Evolutionary conservation across 495 filamentous ascomycete species (phyloP), one percentile per base, ranked within the genome.

Genomic region (Letharia lupina): DNA sequence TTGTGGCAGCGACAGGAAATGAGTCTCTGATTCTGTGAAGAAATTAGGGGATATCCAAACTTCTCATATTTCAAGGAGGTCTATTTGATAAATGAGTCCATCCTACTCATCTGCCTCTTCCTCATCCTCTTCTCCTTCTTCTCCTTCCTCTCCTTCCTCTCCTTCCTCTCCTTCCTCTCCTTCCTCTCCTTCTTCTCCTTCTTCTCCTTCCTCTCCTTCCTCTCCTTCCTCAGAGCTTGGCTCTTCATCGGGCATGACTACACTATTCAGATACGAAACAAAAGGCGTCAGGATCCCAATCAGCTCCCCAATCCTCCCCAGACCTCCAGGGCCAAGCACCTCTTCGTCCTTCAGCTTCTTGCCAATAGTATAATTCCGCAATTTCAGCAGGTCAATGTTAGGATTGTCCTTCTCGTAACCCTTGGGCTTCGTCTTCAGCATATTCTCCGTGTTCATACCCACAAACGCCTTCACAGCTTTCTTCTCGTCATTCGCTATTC

Each of bases 381-480:
- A 80, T 65, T 89, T 86, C 60, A 95, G 78, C 64, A 95, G 80
- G 52, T 85, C 81, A 70, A 94, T 90, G 65, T 93, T 86, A 48
- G 82, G 74, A 70, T 95, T 87, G 63, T 90, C 86, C 18, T 82
- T 77, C 41, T 83, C 79, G 74, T 90, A 95, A 67, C 90, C 91
- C 87, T 91, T 93, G 0, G 91, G 91, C 71, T 89, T 89, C 47
- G 83, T 92, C 80, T 94, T 94, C 15, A 96, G 77, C 54, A 89
- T 89, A 63, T 83, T 87, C 68, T 87, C 86, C 66, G 78, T 75
- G 69, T 93, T 96, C 56, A 76, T 73, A 56, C 76, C 80, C 13
- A 83, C 80, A 76, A 94, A 94, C 4, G 88, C 89, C 56, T 82
- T 77, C 4, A 93, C 78, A 65, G 82, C 82, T 65, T 83, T 81